Evolutionary conservation across 805 yeast species (phyloP).

Genomic region (Barnettozyma sp.): DNA sequence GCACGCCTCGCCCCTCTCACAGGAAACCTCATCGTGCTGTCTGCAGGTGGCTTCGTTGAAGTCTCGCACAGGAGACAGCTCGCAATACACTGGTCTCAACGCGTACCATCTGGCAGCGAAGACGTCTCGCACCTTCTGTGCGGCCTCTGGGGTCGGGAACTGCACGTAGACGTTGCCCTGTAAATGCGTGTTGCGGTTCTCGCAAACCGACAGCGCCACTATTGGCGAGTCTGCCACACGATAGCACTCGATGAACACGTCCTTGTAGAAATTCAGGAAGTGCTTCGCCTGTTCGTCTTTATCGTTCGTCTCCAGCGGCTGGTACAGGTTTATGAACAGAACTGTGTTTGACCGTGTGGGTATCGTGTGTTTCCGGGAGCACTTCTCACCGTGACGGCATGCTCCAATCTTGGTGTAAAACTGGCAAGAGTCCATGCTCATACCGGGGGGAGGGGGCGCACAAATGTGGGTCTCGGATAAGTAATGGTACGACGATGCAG

Average conservation of each 20-base stretch:
- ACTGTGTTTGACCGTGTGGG: conserved; percentile 64
- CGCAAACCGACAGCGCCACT: conserved; percentile 66
- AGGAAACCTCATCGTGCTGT: conserved; percentile 59
- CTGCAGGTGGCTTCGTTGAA: conserved; percentile 71
- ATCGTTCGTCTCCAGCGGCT: conserved; percentile 41
- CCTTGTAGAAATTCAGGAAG: conserved; percentile 62
- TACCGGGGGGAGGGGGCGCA: too few relatives aligned
- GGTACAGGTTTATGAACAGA: conserved; percentile 56
- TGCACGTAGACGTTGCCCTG: conserved; percentile 80
- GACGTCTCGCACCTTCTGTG: conserved; percentile 49
- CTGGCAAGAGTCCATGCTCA: conserved; percentile 32
- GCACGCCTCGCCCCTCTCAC: conserved; percentile 79
- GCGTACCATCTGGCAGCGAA: conserved; percentile 81
- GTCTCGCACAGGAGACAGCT: conserved; percentile 65
- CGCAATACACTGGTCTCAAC: conserved; percentile 71
- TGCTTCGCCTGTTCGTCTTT: conserved; percentile 35
- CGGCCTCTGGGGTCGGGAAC: conserved; percentile 49
- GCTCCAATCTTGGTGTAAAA: conserved; percentile 85
- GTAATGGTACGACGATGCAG: too few relatives aligned
- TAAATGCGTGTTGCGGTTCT: conserved; percentile 74
- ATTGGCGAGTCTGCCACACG: conserved; percentile 37
- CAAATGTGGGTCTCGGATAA: too few relatives aligned
- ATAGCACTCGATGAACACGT: conserved; percentile 58
- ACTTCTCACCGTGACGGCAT: conserved; percentile 86
- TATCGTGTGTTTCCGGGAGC: conserved; percentile 64